phyloP scores from a whole-genome alignment of 2,329 filamentous ascomycete genomes.

The Chrysosporium queenslandicum region DNA sequence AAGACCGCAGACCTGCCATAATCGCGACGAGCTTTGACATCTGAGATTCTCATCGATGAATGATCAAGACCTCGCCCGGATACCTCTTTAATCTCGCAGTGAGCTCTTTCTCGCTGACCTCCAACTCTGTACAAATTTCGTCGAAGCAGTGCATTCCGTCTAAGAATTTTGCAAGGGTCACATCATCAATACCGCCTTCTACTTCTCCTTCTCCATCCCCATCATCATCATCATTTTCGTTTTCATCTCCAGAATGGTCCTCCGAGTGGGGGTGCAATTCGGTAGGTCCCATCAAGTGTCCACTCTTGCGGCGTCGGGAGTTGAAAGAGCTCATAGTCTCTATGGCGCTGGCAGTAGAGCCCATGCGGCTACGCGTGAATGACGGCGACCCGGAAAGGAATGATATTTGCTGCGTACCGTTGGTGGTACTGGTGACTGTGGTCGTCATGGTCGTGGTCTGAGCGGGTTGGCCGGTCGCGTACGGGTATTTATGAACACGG shows the following conservation, averaged over 20 bases:
- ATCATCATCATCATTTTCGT: slow-evolving; percentile 11
- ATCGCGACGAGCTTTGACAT: too few species aligned
- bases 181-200: slow-evolving; percentile 27
- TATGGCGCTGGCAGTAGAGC: slow-evolving; percentile 11
- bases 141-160: slow-evolving; percentile 43
- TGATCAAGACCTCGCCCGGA: slow-evolving; percentile 37
- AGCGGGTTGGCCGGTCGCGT: slow-evolving; percentile 38
- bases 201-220: slow-evolving; percentile 11
- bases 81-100: slow-evolving; percentile 35
- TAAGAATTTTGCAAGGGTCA: slow-evolving; percentile 33
- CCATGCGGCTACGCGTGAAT: slow-evolving; percentile 10
- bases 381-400: slow-evolving; percentile 13
- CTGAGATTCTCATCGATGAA: slow-evolving; percentile 38
- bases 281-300: background rate
- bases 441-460: slow-evolving; percentile 18
- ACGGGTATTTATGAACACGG: slow-evolving; percentile 81
- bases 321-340: background rate
- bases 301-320: slow-evolving; percentile 1
- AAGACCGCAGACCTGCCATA: too few species aligned
- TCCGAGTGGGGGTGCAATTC: background rate
- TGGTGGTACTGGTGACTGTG: slow-evolving; percentile 12
- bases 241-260: slow-evolving; percentile 5
- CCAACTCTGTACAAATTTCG: slow-evolving; percentile 42
- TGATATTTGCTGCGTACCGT: slow-evolving; percentile 4
- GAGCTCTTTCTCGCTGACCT: slow-evolving; percentile 40